Base-by-base conservation (phyloP, 2,329 filamentous ascomycete genomes). In the Pseudofabraea citricarpa region DNA sequence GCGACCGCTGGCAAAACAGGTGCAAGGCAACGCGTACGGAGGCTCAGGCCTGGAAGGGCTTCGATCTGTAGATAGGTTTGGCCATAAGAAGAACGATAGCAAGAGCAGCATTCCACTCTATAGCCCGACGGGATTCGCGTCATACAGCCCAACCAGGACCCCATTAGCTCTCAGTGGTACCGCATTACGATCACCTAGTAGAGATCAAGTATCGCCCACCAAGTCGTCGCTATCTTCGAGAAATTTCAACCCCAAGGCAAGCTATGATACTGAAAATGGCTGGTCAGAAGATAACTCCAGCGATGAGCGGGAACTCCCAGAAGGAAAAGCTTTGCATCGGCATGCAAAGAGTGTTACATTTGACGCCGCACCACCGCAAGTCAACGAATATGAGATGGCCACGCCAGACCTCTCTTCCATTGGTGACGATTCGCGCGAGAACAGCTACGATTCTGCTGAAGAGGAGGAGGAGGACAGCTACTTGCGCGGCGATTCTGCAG, bases 351-450 rank as follows among this genome's bases (percentile, higher is more conserved):
- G 90, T 58, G 93, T 98, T 46, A 98, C 91, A 1, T 98, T 98
- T 62, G 90, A 97, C 66, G 86, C 85, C 27, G 90, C 88, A 2
- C 91, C 91, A 18, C 93, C 93, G 19, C 87, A 95, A 61, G 78
- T 98, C 58, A 95, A 97, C 61, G 93, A 98, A 67, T 98, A 97
- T 64, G 93, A 97, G 67, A 90, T 96, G 86, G 87, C 89, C 24
- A 98, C 93, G 2, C 93, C 93, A 9, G 93, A 96, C 60, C 79
- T 94, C n/a, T 96, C 91, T 2, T 95, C 90, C 0, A 75, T 94
- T 19, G 88, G 87, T 20, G 91, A 87, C 38, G 90, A 85, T 54
- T 97, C 91, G 10, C 85, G 91, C 7, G 89, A 96, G 59, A 89
- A 90, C 32, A 97, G 91, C 68, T 96, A 87, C 62, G 90, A 96